Evolutionary conservation across 2,329 filamentous ascomycete species (phyloP).

Genomic region (Fusarium sp.): DNA sequence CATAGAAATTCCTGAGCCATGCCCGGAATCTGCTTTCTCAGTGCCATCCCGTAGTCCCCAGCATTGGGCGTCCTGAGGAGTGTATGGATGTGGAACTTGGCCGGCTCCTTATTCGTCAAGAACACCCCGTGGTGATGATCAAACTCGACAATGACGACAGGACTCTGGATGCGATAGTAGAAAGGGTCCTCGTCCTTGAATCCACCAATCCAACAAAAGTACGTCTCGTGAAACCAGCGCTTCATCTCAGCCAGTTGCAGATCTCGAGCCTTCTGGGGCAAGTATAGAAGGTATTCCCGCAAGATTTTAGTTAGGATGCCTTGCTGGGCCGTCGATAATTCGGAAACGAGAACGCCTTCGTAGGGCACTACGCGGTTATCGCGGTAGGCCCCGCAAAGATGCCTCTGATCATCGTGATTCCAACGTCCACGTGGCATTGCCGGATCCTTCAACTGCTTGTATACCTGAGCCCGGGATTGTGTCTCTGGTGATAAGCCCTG

Average conservation of each 20-base stretch:
- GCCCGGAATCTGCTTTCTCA: conserved; percentile 53
- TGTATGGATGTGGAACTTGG: conserved; percentile 85
- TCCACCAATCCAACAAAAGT: conserved; percentile 83
- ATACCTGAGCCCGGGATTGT: conserved; percentile 66
- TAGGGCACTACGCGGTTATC: conserved; percentile 83
- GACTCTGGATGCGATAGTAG: conserved; percentile 77
- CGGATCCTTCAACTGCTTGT: conserved; percentile 70
- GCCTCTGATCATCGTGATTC: conserved; percentile 54
- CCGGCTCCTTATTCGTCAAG: conserved; percentile 76
- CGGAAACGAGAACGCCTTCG: conserved; percentile 71
- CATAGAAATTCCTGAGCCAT: conserved; percentile 43
- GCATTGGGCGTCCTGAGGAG: conserved; percentile 77
- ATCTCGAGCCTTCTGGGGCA: conserved; percentile 67
- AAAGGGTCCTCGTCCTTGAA: conserved; percentile 76
- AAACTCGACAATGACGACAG: conserved; percentile 67
- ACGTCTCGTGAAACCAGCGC: conserved; percentile 74
- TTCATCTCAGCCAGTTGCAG: conserved; percentile 66
- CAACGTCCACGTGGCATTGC: conserved; percentile 76
- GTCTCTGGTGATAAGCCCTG: conserved; percentile 64
- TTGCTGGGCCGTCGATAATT: conserved; percentile 62
- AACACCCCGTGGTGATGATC: conserved; percentile 86
- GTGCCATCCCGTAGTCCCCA: conserved; percentile 77
- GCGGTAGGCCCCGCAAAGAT: conserved; percentile 81
- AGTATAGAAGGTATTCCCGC: conserved; percentile 75
- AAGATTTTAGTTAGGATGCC: conserved; percentile 68